Percentiles rank a stretch among this genome's conserved stretches.
These are phyloP conservation scores for Pleurotus cornucopiae DNA, from an alignment of 768 basidiomycete genomes.

Conservation along the genomic window DNA sequence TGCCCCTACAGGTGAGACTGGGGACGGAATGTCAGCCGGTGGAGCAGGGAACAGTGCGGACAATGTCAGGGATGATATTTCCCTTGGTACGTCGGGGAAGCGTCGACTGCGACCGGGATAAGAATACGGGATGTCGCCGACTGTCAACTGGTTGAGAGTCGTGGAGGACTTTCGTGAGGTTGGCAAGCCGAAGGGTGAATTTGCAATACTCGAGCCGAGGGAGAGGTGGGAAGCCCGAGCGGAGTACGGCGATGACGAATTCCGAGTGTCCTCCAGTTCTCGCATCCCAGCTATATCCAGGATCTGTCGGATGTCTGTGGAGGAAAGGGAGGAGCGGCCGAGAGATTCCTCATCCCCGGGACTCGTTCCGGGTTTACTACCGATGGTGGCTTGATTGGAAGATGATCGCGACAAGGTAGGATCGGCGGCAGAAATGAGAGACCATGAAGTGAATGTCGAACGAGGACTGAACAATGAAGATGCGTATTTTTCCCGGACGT, in stretches of 20 bases:
- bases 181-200: neutral
- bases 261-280: slow-evolving; percentile 12
- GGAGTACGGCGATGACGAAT: slow-evolving; percentile 9
- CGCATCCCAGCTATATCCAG: slow-evolving; percentile 44
- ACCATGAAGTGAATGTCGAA: slow-evolving; percentile 30
- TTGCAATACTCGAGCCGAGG: neutral
- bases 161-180: neutral
- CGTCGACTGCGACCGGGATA: neutral
- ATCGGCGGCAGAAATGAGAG: slow-evolving; percentile 14
- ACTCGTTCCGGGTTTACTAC: neutral
- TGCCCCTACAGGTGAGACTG: neutral
- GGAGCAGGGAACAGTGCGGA: slow-evolving; percentile 6
- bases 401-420: neutral
- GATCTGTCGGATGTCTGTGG: slow-evolving; percentile 49
- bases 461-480: slow-evolving; percentile 20
- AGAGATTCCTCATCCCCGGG: slow-evolving; percentile 11
- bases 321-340: slow-evolving; percentile 27
- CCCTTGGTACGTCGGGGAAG: slow-evolving; percentile 6
- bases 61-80: neutral
- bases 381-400: slow-evolving; percentile 6
- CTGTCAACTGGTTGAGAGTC: neutral
- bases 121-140: neutral
- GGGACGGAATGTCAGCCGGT: slow-evolving; percentile 5
- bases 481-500: slow-evolving; percentile 25
- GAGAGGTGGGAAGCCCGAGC: neutral